A percentile compares a stretch with the other conserved stretches of the same genome.
phyloP scores from a whole-genome alignment of 768 basidiomycete species.

The Hericium erinaceus region DNA sequence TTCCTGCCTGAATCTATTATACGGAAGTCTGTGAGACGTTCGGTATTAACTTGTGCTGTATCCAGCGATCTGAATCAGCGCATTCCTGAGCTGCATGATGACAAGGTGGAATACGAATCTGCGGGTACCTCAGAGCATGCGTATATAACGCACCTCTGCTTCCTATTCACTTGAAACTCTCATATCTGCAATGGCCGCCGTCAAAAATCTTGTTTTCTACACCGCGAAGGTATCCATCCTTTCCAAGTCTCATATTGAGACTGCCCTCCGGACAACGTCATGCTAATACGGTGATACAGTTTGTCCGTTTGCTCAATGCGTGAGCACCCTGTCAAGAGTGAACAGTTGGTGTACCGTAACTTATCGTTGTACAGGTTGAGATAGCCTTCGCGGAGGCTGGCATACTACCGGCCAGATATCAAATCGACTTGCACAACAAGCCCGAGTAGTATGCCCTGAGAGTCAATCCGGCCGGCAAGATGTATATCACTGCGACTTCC shows the following conservation, averaged over 20 bases:
- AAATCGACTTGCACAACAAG: constrained; percentile 57
- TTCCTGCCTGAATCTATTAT: no score
- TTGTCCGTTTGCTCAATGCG: not conserved
- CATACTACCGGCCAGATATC: constrained; percentile 37
- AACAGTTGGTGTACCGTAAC: not conserved
- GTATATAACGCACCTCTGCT: no score
- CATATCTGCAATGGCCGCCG: no score
- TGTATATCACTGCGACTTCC: constrained; percentile 15
- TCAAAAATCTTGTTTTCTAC: not conserved
- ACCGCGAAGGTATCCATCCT: not conserved
- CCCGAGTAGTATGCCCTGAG: constrained; percentile 60
- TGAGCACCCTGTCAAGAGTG: not conserved
- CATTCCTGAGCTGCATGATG: no score
- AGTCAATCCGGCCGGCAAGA: constrained; percentile 62
- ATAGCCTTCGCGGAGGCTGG: constrained; percentile 53
- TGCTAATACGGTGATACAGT: not conserved
- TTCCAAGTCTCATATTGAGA: not conserved
- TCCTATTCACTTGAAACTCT: no score
- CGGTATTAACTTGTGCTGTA: no score
- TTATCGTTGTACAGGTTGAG: constrained; percentile 32
- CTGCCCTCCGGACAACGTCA: not conserved
- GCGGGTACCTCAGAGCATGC: no score
- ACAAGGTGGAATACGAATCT: no score
- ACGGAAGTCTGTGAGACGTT: no score
- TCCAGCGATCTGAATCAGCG: no score